Base-by-base conservation (phyloP, 2,329 filamentous ascomycete genomes). In the Orbilia oligospora region DNA sequence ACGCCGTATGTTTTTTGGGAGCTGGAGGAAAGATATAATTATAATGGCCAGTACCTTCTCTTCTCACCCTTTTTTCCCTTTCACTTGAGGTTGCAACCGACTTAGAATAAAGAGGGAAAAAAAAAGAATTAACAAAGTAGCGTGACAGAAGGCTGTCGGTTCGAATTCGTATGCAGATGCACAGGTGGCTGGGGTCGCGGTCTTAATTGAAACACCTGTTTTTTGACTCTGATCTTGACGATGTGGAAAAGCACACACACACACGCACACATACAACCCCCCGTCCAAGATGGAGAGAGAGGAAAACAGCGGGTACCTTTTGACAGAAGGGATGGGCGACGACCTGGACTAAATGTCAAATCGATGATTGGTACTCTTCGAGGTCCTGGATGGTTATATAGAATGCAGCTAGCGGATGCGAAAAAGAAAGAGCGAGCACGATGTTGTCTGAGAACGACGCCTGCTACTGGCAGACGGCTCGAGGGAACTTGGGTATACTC, bases 371-470 rank as follows among this genome's bases (percentile, higher is more conserved):
- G 38, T 41, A 41, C 66, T 68, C 5, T 55, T 67, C 65, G 72
- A 71, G 55, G 33, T 30, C 30, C 22, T 33, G 16, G n/a, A 12
- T 58, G 56, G 24, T 71, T 73, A 61, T 67, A 67, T 67, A 73
- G 61, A 73, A 73, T 73, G 38, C 16, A 77, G 67, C 66, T 61
- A 71, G 67, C 61, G 27, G 58, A 71, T 48, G 73, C 73, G 73
- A 76, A 64, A 51, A 46, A 70, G 58, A 61, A 56, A 68, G 55
- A 49, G 33, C 27, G 38, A 41, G 33, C 33, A 55, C 64, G 9
- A 41, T 70, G 38, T 30, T 51, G 44, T 67, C 27, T 46, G 24
- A 70, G 36, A 22, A 68, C 48, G 20, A 68, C 49, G 20, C 49
- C 56, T 61, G 18, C 36, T 44, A 61, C 56, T 61, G 36, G 56